Evolutionary conservation across 805 yeast species (phyloP).

Genomic region (Teunomyces cretensis): DNA sequence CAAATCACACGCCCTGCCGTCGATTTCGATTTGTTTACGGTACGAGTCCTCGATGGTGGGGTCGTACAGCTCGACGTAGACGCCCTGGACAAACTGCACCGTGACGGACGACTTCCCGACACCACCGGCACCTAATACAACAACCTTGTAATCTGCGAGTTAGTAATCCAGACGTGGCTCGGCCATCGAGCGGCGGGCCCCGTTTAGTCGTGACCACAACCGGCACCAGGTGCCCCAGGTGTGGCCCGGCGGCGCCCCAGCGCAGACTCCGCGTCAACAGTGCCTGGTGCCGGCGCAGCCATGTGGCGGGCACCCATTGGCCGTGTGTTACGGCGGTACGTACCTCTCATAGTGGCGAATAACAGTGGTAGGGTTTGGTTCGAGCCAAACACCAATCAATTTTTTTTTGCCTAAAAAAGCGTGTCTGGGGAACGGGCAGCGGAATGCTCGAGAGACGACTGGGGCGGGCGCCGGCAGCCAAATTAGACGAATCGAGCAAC

Average conservation of each 20-base stretch:
- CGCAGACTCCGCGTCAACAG: no score
- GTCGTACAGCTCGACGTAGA: constrained; percentile 87
- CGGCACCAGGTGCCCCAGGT: no score
- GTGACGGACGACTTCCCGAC: constrained; percentile 94
- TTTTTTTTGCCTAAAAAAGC: constrained; percentile 3
- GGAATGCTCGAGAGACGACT: background rate
- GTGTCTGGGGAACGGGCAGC: constrained; percentile 2
- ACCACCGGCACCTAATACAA: constrained; percentile 95
- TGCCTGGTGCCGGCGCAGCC: no score
- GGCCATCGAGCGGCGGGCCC: no score
- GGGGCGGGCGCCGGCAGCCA: background rate
- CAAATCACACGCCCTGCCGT: constrained; percentile 80
- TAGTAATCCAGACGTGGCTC: background rate
- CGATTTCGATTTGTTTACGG: constrained; percentile 82
- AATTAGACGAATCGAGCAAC: background rate
- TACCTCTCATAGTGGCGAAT: constrained; percentile 9
- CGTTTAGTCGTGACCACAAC: no score
- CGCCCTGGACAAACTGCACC: constrained; percentile 88
- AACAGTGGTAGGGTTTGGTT: background rate
- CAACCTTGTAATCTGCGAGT: constrained; percentile 73
- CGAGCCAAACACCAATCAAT: background rate
- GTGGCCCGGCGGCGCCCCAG: no score
- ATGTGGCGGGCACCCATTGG: no score
- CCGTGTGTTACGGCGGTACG: no score
- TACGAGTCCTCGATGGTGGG: constrained; percentile 98